phyloP scores from a whole-genome alignment of 2,329 filamentous ascomycete species.

The Apiospora malaysiana region DNA sequence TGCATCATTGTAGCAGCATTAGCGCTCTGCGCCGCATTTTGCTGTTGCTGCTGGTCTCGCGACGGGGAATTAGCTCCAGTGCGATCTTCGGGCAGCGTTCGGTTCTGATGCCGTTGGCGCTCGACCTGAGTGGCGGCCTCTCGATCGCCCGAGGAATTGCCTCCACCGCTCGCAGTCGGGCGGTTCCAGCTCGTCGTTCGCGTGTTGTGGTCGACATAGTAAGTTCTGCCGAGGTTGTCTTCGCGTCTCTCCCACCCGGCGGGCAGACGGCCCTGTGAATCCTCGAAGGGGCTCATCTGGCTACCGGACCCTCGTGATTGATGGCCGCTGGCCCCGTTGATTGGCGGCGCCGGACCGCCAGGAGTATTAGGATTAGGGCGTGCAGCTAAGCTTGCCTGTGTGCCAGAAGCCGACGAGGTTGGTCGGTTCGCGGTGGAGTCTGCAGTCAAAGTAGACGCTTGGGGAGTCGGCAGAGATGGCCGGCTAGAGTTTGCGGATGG shows the following conservation, averaged over 20 bases:
- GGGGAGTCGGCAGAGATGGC: constrained; percentile 51
- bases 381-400: constrained; percentile 48
- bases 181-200: constrained; percentile 96
- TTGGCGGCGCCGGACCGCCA: constrained; percentile 40
- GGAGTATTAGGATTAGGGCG: constrained; percentile 56
- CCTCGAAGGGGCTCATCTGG: constrained; percentile 90
- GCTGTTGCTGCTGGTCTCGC: constrained; percentile 58
- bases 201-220: constrained; percentile 98
- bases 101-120: constrained; percentile 90
- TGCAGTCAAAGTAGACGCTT: constrained; percentile 51
- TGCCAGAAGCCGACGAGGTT: constrained; percentile 58
- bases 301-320: constrained; percentile 53
- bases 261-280: constrained; percentile 90
- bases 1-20: constrained; percentile 84
- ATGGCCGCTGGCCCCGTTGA: constrained; percentile 40
- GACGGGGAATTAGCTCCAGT: constrained; percentile 93
- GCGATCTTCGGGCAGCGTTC: constrained; percentile 92
- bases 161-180: constrained; percentile 79
- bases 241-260: constrained; percentile 95
- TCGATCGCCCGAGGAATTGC: constrained; percentile 78
- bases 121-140: constrained; percentile 94
- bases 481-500: constrained; percentile 49
- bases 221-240: constrained; percentile 92
- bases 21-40: constrained; percentile 42
- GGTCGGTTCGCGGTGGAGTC: constrained; percentile 55